These are phyloP conservation scores for Dalechampia spathulata DNA, from an alignment of 441 rosid genomes.

Conservation along the genomic window DNA sequence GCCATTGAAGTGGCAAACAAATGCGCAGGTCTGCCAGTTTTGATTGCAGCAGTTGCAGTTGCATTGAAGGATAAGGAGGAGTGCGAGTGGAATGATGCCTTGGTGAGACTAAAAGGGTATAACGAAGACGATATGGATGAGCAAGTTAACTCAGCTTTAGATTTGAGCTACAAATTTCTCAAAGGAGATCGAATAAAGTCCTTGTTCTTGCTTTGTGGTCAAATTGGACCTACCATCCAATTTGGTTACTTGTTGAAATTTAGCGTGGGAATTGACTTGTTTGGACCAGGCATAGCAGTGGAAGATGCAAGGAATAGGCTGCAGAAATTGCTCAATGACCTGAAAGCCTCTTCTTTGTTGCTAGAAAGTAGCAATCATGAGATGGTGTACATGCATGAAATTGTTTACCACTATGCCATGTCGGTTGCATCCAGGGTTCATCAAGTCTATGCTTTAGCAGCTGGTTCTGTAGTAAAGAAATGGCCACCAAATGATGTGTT, in stretches of 20 bases:
- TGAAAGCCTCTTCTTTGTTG: constrained; percentile 13
- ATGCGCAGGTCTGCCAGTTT: constrained; percentile 3
- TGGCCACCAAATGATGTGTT: not conserved
- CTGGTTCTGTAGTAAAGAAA: not conserved
- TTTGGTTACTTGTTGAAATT: not conserved
- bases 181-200: not conserved
- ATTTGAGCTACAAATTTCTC: constrained; percentile 16
- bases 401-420: constrained; percentile 13
- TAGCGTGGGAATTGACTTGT: constrained; percentile 10
- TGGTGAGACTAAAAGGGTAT: not conserved
- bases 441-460: not conserved
- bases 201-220: constrained; percentile 13
- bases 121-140: not conserved
- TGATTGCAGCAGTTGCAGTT: not conserved
- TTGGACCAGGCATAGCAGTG: not conserved
- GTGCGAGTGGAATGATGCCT: not conserved
- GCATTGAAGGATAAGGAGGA: not conserved
- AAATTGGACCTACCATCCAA: not conserved
- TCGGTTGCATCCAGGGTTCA: constrained; percentile 7
- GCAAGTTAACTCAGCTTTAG: not conserved
- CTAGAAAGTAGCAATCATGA: not conserved
- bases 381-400: constrained; percentile 11
- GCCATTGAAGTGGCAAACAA: not conserved
- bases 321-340: constrained; percentile 1
- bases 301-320: constrained; percentile 2